phyloP scores from a whole-genome alignment of 2,329 filamentous ascomycete genomes.

The Calonectria pauciramosa region DNA sequence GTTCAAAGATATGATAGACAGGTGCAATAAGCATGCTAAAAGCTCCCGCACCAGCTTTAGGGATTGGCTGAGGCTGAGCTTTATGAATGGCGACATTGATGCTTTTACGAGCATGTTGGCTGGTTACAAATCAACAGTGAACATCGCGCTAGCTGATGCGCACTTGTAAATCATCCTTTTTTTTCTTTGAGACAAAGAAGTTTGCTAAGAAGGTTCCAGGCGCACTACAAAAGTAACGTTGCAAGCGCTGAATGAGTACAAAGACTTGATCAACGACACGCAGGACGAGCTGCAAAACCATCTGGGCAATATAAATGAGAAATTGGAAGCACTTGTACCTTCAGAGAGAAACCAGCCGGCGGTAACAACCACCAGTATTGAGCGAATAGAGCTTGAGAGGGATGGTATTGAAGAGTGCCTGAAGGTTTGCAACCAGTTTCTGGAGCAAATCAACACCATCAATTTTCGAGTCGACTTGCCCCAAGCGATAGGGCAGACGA shows the following conservation, averaged over 20 bases:
- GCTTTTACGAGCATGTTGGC: conserved; percentile 20
- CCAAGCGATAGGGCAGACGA: too few species aligned
- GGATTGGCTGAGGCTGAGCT: conserved; percentile 18
- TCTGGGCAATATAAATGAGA: background rate
- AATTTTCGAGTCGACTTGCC: background rate
- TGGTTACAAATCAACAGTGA: conserved; percentile 15
- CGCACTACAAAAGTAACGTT: conserved; percentile 6
- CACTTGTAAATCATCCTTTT: background rate
- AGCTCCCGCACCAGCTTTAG: conserved; percentile 14
- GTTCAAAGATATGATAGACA: conserved; percentile 8
- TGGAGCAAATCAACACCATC: conserved; percentile 4
- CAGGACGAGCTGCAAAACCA: conserved; percentile 3
- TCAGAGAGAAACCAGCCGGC: background rate
- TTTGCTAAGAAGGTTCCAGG: background rate
- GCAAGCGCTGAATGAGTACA: conserved; percentile 12
- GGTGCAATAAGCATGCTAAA: background rate
- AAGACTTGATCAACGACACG: conserved; percentile 13
- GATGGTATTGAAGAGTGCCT: background rate
- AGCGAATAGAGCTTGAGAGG: background rate
- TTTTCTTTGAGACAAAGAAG: background rate
- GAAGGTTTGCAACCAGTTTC: conserved; percentile 2
- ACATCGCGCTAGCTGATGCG: conserved; percentile 14
- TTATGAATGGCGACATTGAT: conserved; percentile 12
- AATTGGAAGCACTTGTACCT: background rate
- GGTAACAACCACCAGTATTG: background rate